These are phyloP conservation scores for Leccinellum albellum DNA, from an alignment of 768 basidiomycete genomes.

Conservation along the genomic window DNA sequence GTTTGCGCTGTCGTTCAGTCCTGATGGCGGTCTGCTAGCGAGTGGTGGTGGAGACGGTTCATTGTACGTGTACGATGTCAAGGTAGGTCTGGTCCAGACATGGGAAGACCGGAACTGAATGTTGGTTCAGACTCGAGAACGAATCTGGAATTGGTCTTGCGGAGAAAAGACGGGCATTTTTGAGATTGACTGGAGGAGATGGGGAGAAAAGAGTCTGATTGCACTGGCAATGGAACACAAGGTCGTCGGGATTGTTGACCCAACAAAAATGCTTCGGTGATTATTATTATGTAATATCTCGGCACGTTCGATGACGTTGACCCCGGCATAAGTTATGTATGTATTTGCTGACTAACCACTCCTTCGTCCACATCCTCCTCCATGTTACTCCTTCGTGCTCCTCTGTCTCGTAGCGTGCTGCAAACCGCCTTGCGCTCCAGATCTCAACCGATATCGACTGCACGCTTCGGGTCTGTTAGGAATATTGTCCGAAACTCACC, in stretches of 20 bases:
- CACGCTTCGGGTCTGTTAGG: slow-evolving; percentile 13
- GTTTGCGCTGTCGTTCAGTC: slow-evolving; percentile 73
- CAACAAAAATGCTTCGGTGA: slow-evolving; percentile 34
- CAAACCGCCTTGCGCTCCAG: slow-evolving; percentile 20
- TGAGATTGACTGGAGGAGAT: slow-evolving; percentile 72
- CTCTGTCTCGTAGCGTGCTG: slow-evolving; percentile 19
- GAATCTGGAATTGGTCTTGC: slow-evolving; percentile 63
- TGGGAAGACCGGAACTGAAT: slow-evolving; percentile 4
- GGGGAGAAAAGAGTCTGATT: slow-evolving; percentile 52
- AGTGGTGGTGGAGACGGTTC: slow-evolving; percentile 80
- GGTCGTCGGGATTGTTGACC: slow-evolving; percentile 65
- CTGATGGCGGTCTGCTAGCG: slow-evolving; percentile 65
- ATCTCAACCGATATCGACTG: slow-evolving; percentile 18
- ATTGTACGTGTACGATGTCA: slow-evolving; percentile 65
- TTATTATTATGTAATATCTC: slow-evolving; percentile 1
- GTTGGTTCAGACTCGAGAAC: slow-evolving; percentile 38
- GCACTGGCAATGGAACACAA: slow-evolving; percentile 67
- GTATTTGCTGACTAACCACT: slow-evolving; percentile 15
- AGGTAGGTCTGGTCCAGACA: slow-evolving; percentile 46
- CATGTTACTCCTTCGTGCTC: slow-evolving; percentile 16
- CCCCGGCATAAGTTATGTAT: not conserved
- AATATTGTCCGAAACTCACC: slow-evolving; percentile 29
- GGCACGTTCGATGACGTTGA: slow-evolving; percentile 11
- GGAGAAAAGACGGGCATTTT: slow-evolving; percentile 65
- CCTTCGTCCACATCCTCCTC: not conserved